A percentile compares a stretch with the other conserved stretches of the same genome.
These are phyloP conservation scores for Termitomyces sp. DNA, from an alignment of 1,284 basidiomycete genomes.

Conservation along the genomic window DNA sequence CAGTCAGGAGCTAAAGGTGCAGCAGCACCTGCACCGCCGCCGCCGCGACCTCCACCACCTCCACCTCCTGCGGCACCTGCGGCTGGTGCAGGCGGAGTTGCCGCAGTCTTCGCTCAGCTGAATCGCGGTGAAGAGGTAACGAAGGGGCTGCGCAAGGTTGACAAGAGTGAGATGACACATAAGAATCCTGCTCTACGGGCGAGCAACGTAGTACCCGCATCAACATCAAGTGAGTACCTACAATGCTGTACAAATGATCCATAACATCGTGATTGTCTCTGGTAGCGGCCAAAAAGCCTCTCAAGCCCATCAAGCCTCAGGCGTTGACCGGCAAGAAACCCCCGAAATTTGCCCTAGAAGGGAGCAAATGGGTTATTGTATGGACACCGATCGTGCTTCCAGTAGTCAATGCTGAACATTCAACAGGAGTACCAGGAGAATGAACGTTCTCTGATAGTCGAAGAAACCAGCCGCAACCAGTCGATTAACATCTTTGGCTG, in stretches of 20 bases:
- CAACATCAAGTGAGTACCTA: constrained; percentile 29
- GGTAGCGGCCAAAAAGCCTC: constrained; percentile 54
- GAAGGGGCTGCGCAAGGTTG: constrained; percentile 88
- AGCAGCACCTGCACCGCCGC: constrained; percentile 34
- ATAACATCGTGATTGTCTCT: constrained; percentile 1
- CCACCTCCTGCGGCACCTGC: constrained; percentile 47
- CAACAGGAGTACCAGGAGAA: constrained; percentile 92
- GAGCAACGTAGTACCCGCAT: constrained; percentile 57
- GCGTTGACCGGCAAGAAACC: constrained; percentile 86
- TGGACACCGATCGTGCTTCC: constrained; percentile 26
- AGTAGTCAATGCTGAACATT: not conserved
- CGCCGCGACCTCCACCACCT: constrained; percentile 40
- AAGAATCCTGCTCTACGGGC: constrained; percentile 90
- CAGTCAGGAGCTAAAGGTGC: constrained; percentile 27
- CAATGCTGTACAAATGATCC: not conserved
- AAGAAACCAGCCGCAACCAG: constrained; percentile 79
- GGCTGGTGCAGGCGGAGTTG: constrained; percentile 53
- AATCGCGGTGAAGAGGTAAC: constrained; percentile 92
- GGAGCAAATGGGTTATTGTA: constrained; percentile 92
- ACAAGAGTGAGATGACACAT: constrained; percentile 96
- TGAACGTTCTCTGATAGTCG: constrained; percentile 70
- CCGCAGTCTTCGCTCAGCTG: constrained; percentile 89
- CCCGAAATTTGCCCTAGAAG: constrained; percentile 85
- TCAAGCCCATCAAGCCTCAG: constrained; percentile 78
- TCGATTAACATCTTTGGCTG: constrained; percentile 89